These are phyloP conservation scores for Solanum tarapatanum DNA, from an alignment of 257 asterid species.

Conservation along the genomic window DNA sequence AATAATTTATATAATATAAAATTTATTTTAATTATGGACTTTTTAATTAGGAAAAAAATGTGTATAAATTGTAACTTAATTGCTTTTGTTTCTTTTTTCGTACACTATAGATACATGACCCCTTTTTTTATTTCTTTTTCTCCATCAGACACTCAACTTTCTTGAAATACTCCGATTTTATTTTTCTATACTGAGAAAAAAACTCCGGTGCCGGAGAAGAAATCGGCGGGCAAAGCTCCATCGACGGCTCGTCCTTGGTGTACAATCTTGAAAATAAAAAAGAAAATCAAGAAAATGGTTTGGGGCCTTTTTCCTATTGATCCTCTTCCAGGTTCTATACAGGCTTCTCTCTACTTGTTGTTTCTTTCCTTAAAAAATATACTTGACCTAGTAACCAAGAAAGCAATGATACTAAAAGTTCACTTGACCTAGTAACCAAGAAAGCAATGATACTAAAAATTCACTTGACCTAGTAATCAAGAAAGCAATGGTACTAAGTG, in stretches of 20 bases:
- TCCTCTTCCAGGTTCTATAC: constrained; percentile 65
- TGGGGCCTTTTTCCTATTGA: constrained; percentile 85
- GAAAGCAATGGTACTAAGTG: background rate
- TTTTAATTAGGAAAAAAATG: background rate
- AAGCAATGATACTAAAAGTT: background rate
- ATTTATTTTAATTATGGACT: too few species aligned
- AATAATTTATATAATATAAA: too few species aligned
- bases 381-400: background rate
- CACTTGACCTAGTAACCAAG: background rate
- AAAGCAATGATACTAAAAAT: background rate
- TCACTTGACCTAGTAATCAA: background rate
- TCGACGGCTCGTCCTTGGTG: background rate
- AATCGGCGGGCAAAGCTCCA: background rate
- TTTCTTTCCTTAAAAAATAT: background rate
- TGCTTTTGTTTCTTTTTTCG: background rate
- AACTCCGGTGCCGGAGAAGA: background rate
- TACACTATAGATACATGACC: background rate
- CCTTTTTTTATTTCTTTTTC: background rate
- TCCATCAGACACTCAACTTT: background rate
- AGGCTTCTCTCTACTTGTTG: background rate
- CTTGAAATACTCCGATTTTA: background rate
- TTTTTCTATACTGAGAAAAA: background rate
- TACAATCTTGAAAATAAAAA: background rate
- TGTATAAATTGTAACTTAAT: background rate
- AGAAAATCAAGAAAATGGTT: constrained; percentile 39